These are phyloP conservation scores for Tulasnella sp. DNA, from an alignment of 768 basidiomycete species.

Conservation along the genomic window DNA sequence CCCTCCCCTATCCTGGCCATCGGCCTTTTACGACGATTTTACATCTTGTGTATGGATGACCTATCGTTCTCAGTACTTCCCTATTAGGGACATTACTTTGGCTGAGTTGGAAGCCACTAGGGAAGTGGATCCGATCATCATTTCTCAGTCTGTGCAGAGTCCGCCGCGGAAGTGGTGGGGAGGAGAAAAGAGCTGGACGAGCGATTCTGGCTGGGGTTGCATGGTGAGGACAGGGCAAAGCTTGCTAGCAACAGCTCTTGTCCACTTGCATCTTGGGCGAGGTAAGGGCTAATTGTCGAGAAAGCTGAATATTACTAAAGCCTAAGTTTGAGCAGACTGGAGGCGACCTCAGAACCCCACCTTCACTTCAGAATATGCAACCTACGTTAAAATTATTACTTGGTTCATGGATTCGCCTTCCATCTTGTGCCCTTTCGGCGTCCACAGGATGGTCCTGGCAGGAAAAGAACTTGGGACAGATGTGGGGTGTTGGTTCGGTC, in stretches of 20 bases:
- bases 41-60: conserved; percentile 86
- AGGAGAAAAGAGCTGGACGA: conserved; percentile 76
- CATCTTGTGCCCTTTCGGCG: conserved; percentile 82
- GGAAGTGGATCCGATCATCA: conserved; percentile 34
- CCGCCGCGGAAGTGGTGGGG: conserved; percentile 61
- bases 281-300: conserved; percentile 44
- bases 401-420: conserved; percentile 95
- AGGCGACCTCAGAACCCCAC: conserved; percentile 63
- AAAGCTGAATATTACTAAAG: not conserved
- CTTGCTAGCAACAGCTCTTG: conserved; percentile 73
- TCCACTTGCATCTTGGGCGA: conserved; percentile 70
- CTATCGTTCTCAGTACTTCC: conserved; percentile 81
- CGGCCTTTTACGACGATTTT: conserved; percentile 84
- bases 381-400: conserved; percentile 84
- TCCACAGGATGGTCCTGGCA: conserved; percentile 92
- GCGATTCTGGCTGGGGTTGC: conserved; percentile 87
- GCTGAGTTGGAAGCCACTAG: conserved; percentile 41
- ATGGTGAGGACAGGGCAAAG: conserved; percentile 88
- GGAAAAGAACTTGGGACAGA: conserved; percentile 94
- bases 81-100: conserved; percentile 65
- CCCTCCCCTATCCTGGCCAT: conserved; percentile 59
- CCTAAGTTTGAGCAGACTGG: conserved; percentile 59
- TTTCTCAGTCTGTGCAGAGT: conserved; percentile 37
- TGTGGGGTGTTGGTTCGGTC: conserved; percentile 97
- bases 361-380: conserved; percentile 64